Evolutionary conservation across 257 asterid species (phyloP).

Genomic region (Phtheirospermum japonicum): DNA sequence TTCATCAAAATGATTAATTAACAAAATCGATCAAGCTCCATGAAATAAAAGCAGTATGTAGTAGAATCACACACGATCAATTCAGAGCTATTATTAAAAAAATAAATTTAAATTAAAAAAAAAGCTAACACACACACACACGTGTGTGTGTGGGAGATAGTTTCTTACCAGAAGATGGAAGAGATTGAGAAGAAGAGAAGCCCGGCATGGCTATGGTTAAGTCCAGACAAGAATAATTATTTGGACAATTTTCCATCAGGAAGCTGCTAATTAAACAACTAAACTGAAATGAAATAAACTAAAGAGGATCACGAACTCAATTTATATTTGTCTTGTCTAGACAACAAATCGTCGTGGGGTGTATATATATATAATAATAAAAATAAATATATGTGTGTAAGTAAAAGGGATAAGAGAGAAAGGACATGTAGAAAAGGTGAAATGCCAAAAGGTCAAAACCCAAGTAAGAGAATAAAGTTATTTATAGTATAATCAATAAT

Average conservation of each 20-base stretch:
- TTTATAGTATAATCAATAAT: slow-evolving; percentile 1
- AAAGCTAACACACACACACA: background rate
- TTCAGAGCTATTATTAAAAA: no score
- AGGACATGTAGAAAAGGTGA: slow-evolving; percentile 27
- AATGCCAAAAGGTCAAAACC: slow-evolving; percentile 37
- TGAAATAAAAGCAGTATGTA: no score
- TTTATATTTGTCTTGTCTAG: slow-evolving; percentile 15
- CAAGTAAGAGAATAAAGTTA: slow-evolving; percentile 13
- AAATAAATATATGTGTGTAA: background rate
- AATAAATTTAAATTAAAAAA: no score
- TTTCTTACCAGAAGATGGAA: slow-evolving; percentile 52
- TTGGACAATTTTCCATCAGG: slow-evolving; percentile 40
- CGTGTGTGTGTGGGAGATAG: background rate
- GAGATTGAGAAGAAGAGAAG: slow-evolving; percentile 50
- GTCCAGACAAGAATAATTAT: slow-evolving; percentile 47
- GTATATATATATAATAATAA: background rate
- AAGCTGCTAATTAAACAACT: background rate
- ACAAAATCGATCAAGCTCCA: no score
- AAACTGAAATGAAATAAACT: background rate
- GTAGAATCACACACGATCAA: no score
- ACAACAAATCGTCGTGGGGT: slow-evolving; percentile 20
- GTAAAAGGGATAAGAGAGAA: slow-evolving; percentile 14
- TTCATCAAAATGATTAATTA: no score
- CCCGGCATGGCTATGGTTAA: slow-evolving; percentile 65
- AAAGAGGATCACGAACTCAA: slow-evolving; percentile 1